Conservation (phyloP, 78 protist genomes). For the Parvularia atlantis region DNA sequence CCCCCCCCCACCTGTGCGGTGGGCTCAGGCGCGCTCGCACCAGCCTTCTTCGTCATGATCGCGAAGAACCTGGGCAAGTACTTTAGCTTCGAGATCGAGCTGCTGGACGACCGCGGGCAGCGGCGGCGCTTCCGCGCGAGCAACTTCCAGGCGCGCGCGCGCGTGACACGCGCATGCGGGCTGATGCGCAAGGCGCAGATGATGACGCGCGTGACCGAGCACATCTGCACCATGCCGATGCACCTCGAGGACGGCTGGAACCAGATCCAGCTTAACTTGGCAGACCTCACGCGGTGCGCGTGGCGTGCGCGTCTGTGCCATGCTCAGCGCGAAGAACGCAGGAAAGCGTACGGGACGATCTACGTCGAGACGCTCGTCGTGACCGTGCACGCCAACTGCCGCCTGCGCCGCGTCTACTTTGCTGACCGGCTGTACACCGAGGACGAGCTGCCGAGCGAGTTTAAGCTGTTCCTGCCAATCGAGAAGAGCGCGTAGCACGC, state of each 20-base stretch:
- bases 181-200: slow-evolving; percentile 18
- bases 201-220: slow-evolving; percentile 81
- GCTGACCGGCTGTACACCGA: slow-evolving; percentile 84
- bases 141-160: slow-evolving; percentile 76
- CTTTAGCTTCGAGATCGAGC: slow-evolving; percentile 91
- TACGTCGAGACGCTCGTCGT: slow-evolving; percentile 88
- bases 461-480: too few relatives aligned
- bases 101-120: slow-evolving; percentile 87
- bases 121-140: slow-evolving; percentile 87
- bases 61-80: slow-evolving; percentile 85
- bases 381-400: slow-evolving; percentile 68
- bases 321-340: background rate
- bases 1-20: too few relatives aligned
- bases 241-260: slow-evolving; percentile 94
- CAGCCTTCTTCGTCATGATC: slow-evolving; percentile 79
- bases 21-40: too few relatives aligned
- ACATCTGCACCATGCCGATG: slow-evolving; percentile 96
- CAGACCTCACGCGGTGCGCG: slow-evolving; percentile 72
- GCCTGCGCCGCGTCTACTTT: slow-evolving; percentile 82
- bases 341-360: slow-evolving; percentile 86
- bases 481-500: too few relatives aligned
- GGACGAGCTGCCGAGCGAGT: slow-evolving; percentile 73
- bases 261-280: slow-evolving; percentile 90
- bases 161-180: background rate
- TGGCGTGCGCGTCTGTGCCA: too few relatives aligned